Percentiles rank a stretch among this genome's conserved stretches.
These are phyloP conservation scores for Dendrobium chrysotoxum DNA, from an alignment of 106 monocot genomes.

Conservation along the genomic window DNA sequence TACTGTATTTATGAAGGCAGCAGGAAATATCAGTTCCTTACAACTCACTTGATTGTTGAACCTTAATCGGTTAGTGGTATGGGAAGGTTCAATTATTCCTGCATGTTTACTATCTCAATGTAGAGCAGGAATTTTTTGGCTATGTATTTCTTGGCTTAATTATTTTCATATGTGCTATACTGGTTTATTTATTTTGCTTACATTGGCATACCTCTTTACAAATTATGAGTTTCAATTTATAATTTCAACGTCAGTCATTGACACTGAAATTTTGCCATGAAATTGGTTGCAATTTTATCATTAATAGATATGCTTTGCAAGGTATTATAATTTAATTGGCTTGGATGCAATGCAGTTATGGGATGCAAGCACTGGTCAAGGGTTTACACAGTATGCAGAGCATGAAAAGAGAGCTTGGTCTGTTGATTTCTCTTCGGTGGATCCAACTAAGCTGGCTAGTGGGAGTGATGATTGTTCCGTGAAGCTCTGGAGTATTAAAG, in stretches of 20 bases:
- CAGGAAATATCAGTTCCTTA: neutral
- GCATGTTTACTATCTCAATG: neutral
- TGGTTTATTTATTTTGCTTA: neutral
- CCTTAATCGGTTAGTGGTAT: neutral
- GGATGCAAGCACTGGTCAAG: slow-evolving; percentile 94
- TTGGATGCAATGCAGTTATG: slow-evolving; percentile 65
- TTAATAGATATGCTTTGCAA: slow-evolving; percentile 8
- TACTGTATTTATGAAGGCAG: neutral
- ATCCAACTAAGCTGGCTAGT: slow-evolving; percentile 88
- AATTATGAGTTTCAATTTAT: no score
- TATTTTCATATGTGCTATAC: no score
- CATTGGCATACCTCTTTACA: neutral
- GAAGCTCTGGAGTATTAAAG: slow-evolving; percentile 95
- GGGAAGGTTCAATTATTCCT: neutral
- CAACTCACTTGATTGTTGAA: neutral
- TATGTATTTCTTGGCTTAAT: neutral
- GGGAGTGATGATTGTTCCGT: slow-evolving; percentile 91
- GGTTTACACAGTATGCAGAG: slow-evolving; percentile 51
- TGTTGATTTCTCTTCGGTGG: slow-evolving; percentile 69
- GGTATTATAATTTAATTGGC: slow-evolving; percentile 22
- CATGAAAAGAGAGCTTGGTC: slow-evolving; percentile 97
- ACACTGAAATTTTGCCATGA: neutral
- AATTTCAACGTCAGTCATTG: neutral
- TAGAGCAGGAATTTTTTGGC: neutral
- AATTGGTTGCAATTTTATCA: neutral